A percentile compares a stretch with the other conserved stretches of the same genome.
These are phyloP conservation scores for Vitis riparia DNA, from an alignment of 164 flowering plant species.

Conservation along the genomic window DNA sequence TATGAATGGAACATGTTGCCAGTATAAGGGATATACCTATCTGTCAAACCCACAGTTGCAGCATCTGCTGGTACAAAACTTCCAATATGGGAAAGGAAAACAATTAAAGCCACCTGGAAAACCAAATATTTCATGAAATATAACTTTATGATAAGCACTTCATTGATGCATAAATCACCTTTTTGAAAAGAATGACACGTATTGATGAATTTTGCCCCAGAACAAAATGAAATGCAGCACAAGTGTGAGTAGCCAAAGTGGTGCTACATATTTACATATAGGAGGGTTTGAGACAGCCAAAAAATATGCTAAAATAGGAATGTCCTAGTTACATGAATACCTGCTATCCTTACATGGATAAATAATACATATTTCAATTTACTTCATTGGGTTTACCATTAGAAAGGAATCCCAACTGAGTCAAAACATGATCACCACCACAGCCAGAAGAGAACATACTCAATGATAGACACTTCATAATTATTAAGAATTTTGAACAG, in stretches of 20 bases:
- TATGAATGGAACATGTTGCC: slow-evolving; percentile 1
- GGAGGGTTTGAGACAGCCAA: not conserved
- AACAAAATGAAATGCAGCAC: not conserved
- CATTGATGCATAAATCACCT: not conserved
- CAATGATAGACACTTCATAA: not conserved
- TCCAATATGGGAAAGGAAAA: slow-evolving; percentile 94
- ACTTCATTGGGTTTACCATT: no score
- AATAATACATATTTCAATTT: no score
- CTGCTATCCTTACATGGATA: no score
- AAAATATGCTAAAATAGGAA: not conserved
- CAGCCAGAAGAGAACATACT: not conserved
- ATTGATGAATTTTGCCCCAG: not conserved
- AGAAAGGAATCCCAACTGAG: not conserved
- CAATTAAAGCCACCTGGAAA: slow-evolving; percentile 88
- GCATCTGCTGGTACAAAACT: slow-evolving; percentile 98
- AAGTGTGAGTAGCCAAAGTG: not conserved
- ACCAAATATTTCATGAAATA: slow-evolving; percentile 2
- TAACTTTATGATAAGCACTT: not conserved
- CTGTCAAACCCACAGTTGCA: slow-evolving; percentile 93
- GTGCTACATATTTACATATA: not conserved
- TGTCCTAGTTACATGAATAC: not conserved
- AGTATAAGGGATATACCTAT: slow-evolving; percentile 53
- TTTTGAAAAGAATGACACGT: not conserved
- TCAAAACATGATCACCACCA: not conserved
- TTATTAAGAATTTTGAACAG: not conserved